Base-by-base conservation (phyloP, 2,329 filamentous ascomycete genomes). In the Pestalotiopsis sp. region DNA sequence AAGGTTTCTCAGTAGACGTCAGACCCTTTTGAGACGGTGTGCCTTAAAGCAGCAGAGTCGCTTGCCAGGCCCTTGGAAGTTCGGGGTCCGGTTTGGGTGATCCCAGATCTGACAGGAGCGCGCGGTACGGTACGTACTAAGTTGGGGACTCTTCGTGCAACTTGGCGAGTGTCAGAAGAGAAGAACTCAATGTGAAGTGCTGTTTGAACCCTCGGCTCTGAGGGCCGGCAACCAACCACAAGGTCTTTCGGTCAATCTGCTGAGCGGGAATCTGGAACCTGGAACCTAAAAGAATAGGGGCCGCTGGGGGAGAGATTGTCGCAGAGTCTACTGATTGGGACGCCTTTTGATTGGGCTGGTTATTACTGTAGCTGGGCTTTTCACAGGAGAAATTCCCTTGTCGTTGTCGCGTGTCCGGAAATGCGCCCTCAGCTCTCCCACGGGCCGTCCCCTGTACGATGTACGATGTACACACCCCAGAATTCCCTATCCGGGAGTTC, bases 141-240 rank as follows among this genome's bases (percentile, higher is more conserved):
- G 17, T 31, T 17, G 9, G 31, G 17, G 14, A 20, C 17, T 14
- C 17, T 36, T 41, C n/a, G 38, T n/a, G 62, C 27, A 31, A 52
- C 62, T 62, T 62, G 38, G 20, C 4, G 23, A 25, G 14, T 66
- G 63, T 56, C 25, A 56, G 49, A 7, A 20, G 63, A 7, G 25
- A 57, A 57, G 20, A 14, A 45, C 13, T 14, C 20, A 65, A 27
- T 39, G 17, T 56, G 20, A 57, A 27, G 13, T 66, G 25, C 49
- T 49, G 14, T 66, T 38, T 36, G 31, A 36, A 36, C 31, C 7
- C 31, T 49, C 63, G 63, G 63, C 63, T 56, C 17, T 14, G 5
- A 66, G 63, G 63, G 63, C 63, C 63, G 63, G 63, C 38, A 52
- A 36, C 36, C 59, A 49, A 64, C 20, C 41, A 31, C 25, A 56